These are phyloP conservation scores for Fragaria vesca DNA, from an alignment of 306 rosid genomes.

Conservation along the genomic window DNA sequence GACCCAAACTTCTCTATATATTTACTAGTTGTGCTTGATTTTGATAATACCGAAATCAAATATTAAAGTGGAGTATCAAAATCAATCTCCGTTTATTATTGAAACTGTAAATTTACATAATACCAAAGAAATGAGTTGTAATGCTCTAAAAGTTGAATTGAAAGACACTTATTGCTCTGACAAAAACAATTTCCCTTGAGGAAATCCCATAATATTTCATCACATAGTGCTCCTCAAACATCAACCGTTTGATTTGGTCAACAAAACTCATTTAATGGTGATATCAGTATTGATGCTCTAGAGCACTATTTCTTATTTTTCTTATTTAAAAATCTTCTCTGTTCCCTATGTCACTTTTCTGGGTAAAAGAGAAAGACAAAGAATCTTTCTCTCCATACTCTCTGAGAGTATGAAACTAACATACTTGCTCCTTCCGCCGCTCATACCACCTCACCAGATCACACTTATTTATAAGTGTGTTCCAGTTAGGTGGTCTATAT, in stretches of 20 bases:
- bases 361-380: background rate
- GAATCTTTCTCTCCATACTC: slow-evolving; percentile 9
- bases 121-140: background rate
- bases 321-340: background rate
- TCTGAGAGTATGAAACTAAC: slow-evolving; percentile 9
- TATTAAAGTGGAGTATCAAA: background rate
- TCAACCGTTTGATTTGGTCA: background rate
- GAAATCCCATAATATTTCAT: background rate
- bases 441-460: background rate
- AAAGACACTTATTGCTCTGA: background rate
- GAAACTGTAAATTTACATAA: background rate
- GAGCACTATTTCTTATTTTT: background rate
- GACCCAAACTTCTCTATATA: background rate
- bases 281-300: background rate
- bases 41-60: background rate
- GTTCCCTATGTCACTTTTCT: background rate
- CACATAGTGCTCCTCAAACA: background rate
- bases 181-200: background rate
- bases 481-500: background rate
- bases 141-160: background rate
- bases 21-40: background rate
- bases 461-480: background rate
- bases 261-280: background rate
- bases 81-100: background rate
- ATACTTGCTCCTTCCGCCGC: slow-evolving; percentile 8